Base-by-base conservation (phyloP, 495 filamentous ascomycete genomes). In the Lophium mytilinum region DNA sequence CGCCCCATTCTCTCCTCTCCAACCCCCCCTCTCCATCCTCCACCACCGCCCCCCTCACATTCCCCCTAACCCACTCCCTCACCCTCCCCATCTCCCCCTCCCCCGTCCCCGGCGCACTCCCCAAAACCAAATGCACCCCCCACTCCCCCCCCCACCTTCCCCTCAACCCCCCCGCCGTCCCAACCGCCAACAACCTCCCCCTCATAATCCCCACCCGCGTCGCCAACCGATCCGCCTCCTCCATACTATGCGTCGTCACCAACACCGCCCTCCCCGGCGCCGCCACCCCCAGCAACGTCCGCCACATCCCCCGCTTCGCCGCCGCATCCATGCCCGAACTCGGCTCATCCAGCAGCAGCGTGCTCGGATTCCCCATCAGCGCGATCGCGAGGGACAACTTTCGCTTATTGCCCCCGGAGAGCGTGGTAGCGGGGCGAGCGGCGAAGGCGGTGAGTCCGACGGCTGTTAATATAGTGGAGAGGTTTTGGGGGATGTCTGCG, bases 381-480 rank as follows among this genome's bases (percentile, higher is more conserved):
- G 86, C 86, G 52, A 89, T 88, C n/a, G 81, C 86, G 0, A 90
- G 76, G 9, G 76, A 81, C 0, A 89, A 73, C 61, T 89, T 89
- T 9, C 86, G 69, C 71, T 88, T 87, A 64, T 88, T 88, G 37
- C 87, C 87, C 35, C 87, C 87, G 0, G 80, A 84, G 0, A 90
- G 75, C 24, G 82, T 82, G 56, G 74, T 75, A 0, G 84, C 86
- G 75, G 86, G 80, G 12, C 84, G 74, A 3, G 73, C 69, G 14
- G 73, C 66, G 70, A 87, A 89, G 2, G 76, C 72, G 19, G 73
- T 65, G 5, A 66, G 79, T 1, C 71, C 71, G 9, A 70, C 70
- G 0, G 72, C 71, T 11, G 67, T 36, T 1, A 73, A 47, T 21
- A 73, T 58, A 17, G 67, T 59, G 10, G 60, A 52, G 4, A 89